These are phyloP conservation scores for Linnemannia exigua DNA, from an alignment of 192 early-diverging fungal genomes.

Conservation along the genomic window DNA sequence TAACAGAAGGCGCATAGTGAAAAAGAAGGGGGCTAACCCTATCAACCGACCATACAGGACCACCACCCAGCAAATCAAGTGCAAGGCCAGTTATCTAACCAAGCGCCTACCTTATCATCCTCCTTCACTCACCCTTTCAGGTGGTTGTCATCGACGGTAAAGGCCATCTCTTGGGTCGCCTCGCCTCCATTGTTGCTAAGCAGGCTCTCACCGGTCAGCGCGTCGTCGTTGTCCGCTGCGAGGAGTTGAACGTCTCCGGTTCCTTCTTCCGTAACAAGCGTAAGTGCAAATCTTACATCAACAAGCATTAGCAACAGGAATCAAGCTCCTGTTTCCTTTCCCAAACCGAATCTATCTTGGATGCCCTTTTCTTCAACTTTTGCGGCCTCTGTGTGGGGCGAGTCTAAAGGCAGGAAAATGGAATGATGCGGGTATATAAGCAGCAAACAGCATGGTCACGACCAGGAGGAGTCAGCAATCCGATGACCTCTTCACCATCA, in stretches of 20 bases:
- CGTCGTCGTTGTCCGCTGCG: slow-evolving; percentile 97
- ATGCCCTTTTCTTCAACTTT: neutral
- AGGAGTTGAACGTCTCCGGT: slow-evolving; percentile 98
- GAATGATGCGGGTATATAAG: no score
- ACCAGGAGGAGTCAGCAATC: neutral
- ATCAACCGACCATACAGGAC: neutral
- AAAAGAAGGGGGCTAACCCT: neutral
- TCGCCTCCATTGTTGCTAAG: slow-evolving; percentile 98
- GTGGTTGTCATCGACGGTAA: slow-evolving; percentile 99
- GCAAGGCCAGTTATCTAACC: neutral
- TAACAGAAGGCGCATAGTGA: no score
- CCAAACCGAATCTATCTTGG: neutral
- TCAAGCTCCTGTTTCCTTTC: neutral
- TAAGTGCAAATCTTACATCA: slow-evolving; percentile 63
- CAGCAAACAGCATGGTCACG: no score
- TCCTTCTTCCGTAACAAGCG: slow-evolving; percentile 99
- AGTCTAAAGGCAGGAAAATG: neutral
- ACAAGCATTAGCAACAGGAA: neutral
- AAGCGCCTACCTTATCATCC: neutral
- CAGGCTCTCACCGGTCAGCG: slow-evolving; percentile 98
- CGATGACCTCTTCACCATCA: neutral
- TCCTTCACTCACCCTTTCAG: slow-evolving; percentile 59
- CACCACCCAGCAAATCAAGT: neutral
- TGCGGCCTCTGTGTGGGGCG: neutral
- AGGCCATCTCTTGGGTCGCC: slow-evolving; percentile 98